A percentile compares a stretch with the other conserved stretches of the same genome.
Evolutionary conservation across 208 protist genomes (phyloP).

Genomic region (Acanthamoeba triangularis): DNA sequence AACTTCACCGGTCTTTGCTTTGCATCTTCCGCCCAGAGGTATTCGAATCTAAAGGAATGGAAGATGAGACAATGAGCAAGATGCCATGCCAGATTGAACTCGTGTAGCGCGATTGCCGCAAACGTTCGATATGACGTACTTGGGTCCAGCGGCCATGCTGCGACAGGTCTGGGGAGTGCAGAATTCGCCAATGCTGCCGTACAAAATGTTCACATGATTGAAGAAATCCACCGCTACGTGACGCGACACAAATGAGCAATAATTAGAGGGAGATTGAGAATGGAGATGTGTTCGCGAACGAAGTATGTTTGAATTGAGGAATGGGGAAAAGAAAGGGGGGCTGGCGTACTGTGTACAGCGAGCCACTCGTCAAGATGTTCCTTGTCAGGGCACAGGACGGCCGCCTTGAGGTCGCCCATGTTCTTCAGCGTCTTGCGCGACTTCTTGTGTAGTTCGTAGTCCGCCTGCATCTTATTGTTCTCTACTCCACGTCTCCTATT

Average conservation of each 20-base stretch:
- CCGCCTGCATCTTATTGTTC: neutral
- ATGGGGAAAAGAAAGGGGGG: neutral
- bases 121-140: constrained; percentile 85
- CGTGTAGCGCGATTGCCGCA: neutral
- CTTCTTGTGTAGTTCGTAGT: constrained; percentile 47
- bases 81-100: neutral
- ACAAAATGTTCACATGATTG: constrained; percentile 99
- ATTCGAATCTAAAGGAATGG: constrained; percentile 92
- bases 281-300: neutral
- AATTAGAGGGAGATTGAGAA: neutral
- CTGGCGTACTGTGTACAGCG: constrained; percentile 92
- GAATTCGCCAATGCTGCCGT: constrained; percentile 99
- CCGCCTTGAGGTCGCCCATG: constrained; percentile 88
- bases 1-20: constrained; percentile 97
- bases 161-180: constrained; percentile 97
- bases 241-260: neutral
- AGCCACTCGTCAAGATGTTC: constrained; percentile 98
- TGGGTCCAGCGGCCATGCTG: constrained; percentile 97
- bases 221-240: constrained; percentile 98
- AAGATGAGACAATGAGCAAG: no score
- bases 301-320: neutral
- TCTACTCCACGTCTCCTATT: neutral
- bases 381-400: constrained; percentile 95
- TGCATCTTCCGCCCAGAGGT: constrained; percentile 97
- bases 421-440: constrained; percentile 57